phyloP scores from a whole-genome alignment of 2,329 filamentous ascomycete species.

The Ophiostoma populinum region DNA sequence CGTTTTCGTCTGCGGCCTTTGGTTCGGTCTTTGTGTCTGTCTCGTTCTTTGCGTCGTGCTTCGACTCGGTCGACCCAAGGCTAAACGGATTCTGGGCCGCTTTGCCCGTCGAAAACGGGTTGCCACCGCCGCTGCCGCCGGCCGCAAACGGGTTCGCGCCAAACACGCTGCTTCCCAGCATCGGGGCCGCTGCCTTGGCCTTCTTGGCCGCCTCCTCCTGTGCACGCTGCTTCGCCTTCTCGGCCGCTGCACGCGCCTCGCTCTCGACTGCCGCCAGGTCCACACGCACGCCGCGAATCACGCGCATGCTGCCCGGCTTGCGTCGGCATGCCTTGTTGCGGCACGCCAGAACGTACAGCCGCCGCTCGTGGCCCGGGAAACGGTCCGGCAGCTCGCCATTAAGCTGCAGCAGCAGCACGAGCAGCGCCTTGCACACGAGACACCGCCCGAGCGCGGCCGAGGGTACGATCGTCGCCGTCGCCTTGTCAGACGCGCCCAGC shows the following conservation, averaged over 20 bases:
- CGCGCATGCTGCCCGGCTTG: slow-evolving; percentile 67
- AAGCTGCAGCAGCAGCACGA: slow-evolving; percentile 76
- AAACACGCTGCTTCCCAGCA: slow-evolving; percentile 52
- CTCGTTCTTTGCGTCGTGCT: background rate
- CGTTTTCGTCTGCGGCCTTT: background rate
- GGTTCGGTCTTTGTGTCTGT: slow-evolving; percentile 13
- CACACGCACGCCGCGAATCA: slow-evolving; percentile 47
- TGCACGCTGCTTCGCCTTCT: slow-evolving; percentile 17
- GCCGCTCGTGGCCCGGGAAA: slow-evolving; percentile 74
- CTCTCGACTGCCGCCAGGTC: slow-evolving; percentile 18
- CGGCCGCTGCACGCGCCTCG: slow-evolving; percentile 11
- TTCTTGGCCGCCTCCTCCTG: slow-evolving; percentile 16
- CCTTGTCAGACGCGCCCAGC: slow-evolving; percentile 40
- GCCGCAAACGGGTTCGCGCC: slow-evolving; percentile 33
- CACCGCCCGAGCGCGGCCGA: slow-evolving; percentile 67
- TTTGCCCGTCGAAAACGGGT: slow-evolving; percentile 17
- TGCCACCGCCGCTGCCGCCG: slow-evolving; percentile 17
- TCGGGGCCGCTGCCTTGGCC: slow-evolving; percentile 17
- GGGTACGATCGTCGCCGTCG: slow-evolving; percentile 46
- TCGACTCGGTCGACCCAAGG: slow-evolving; percentile 1
- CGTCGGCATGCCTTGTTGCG: slow-evolving; percentile 60
- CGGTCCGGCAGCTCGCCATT: slow-evolving; percentile 77
- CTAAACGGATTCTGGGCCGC: slow-evolving; percentile 12
- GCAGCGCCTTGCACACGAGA: slow-evolving; percentile 67
- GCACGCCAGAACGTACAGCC: slow-evolving; percentile 77